A percentile compares a stretch with the other conserved stretches of the same genome.
phyloP scores from a whole-genome alignment of 1,139 yeast species.

The Petasospora rhodanensis region DNA sequence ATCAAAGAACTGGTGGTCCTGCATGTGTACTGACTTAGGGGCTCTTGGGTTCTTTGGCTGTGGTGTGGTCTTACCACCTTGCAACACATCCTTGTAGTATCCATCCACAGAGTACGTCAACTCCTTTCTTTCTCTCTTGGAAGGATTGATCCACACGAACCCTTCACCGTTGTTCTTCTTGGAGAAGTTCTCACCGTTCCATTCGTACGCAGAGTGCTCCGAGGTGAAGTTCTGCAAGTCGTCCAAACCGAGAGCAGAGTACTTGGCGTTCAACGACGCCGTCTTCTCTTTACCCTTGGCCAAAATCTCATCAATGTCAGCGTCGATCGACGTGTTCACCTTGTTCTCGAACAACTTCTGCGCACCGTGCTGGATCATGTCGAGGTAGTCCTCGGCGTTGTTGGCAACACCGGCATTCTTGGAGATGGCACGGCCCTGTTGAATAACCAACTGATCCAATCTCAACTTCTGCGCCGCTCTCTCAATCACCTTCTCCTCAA shows the following conservation, averaged over 20 bases:
- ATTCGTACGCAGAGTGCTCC: conserved; percentile 87
- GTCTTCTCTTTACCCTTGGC: conserved; percentile 80
- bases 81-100: conserved; percentile 77
- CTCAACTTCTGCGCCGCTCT: conserved; percentile 93
- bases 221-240: conserved; percentile 87
- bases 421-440: conserved; percentile 71
- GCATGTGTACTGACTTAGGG: conserved; percentile 68
- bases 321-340: conserved; percentile 40
- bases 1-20: conserved; percentile 89
- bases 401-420: conserved; percentile 47
- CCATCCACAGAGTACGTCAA: conserved; percentile 84
- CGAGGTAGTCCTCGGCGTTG: conserved; percentile 78
- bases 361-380: conserved; percentile 98
- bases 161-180: conserved; percentile 51
- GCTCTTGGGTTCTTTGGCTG: conserved; percentile 54
- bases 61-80: conserved; percentile 35
- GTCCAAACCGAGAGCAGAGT: conserved; percentile 81
- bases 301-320: conserved; percentile 78
- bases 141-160: conserved; percentile 78
- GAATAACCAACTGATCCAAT: conserved; percentile 91
- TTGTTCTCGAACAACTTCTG: conserved; percentile 68
- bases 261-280: conserved; percentile 67
- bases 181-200: conserved; percentile 95
- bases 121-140: conserved; percentile 87
- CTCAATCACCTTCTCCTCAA: conserved; percentile 93